Evolutionary conservation across 2,329 filamentous ascomycete species (phyloP).

Genomic region (Metarhizium brunneum): DNA sequence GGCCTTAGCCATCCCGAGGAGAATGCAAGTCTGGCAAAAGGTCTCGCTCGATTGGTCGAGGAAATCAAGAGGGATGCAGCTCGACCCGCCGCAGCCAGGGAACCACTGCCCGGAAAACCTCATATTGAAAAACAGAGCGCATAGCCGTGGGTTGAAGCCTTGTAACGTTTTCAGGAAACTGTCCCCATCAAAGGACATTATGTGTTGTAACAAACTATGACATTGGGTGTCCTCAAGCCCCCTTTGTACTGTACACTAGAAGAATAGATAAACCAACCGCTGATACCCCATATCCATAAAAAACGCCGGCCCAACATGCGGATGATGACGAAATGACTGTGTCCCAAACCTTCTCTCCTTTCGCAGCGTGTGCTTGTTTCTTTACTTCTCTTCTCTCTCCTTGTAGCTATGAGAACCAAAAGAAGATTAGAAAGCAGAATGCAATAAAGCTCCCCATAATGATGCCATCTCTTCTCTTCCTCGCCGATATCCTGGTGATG

Average conservation of each 20-base stretch:
- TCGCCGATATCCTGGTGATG: conserved; percentile 85
- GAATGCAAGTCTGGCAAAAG: conserved; percentile 55
- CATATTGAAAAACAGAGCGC: conserved; percentile 19
- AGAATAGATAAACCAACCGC: conserved; percentile 10
- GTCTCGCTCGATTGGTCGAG: conserved; percentile 51
- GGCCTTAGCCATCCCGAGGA: conserved; percentile 58
- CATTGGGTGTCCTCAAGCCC: not conserved
- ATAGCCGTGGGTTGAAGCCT: conserved; percentile 6
- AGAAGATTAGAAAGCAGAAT: conserved; percentile 78
- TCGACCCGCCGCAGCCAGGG: conserved; percentile 23
- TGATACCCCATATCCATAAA: conserved; percentile 21
- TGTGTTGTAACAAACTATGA: conserved; percentile 1
- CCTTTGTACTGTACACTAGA: conserved; percentile 19
- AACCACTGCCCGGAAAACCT: conserved; percentile 22
- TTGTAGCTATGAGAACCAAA: conserved; percentile 58
- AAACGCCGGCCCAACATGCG: conserved; percentile 21
- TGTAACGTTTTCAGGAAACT: not conserved
- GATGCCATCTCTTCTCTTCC: conserved; percentile 89
- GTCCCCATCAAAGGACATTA: not conserved
- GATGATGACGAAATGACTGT: conserved; percentile 6
- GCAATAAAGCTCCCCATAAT: conserved; percentile 89
- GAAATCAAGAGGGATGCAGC: conserved; percentile 38
- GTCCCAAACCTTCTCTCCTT: not conserved
- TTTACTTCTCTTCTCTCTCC: not conserved
- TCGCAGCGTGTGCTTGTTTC: not conserved